phyloP scores from a whole-genome alignment of 2,329 filamentous ascomycete genomes.

The Nigrograna mackinnonii region DNA sequence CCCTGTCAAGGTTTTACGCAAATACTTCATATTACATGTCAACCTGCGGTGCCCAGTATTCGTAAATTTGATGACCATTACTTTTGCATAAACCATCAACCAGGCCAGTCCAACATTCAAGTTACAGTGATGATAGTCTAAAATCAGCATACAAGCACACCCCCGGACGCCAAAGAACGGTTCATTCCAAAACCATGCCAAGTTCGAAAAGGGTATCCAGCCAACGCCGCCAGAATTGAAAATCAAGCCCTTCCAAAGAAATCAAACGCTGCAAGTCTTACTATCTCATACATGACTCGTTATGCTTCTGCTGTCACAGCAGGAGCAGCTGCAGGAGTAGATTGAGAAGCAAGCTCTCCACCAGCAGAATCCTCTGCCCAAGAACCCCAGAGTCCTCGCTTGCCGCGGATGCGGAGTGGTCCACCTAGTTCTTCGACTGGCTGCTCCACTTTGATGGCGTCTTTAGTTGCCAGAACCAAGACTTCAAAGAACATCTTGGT shows the following conservation, averaged over 20 bases:
- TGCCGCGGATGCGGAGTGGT: conserved; percentile 81
- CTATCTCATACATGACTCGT: too few species aligned
- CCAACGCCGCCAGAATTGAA: conserved; percentile 28
- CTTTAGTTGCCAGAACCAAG: conserved; percentile 93
- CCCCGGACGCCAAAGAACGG: too few species aligned
- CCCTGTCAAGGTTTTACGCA: too few species aligned
- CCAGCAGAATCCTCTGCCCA: conserved; percentile 78
- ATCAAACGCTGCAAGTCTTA: neutral
- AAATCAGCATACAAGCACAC: too few species aligned
- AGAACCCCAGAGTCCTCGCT: conserved; percentile 93
- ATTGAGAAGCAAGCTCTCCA: conserved; percentile 45
- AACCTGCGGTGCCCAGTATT: too few species aligned
- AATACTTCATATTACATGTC: too few species aligned
- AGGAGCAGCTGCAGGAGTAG: conserved; percentile 23
- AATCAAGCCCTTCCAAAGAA: neutral
- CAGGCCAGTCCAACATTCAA: too few species aligned
- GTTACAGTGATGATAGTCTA: too few species aligned
- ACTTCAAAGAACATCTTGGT: conserved; percentile 99
- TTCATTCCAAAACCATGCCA: too few species aligned
- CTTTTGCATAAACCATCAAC: too few species aligned
- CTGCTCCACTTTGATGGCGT: conserved; percentile 96
- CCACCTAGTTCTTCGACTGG: conserved; percentile 71
- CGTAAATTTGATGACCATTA: too few species aligned
- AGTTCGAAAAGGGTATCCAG: conserved; percentile 35
- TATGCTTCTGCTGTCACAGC: conserved; percentile 6